Evolutionary conservation across 2,329 filamentous ascomycete species (phyloP), one percentile per base, ranked within the genome.

Genomic region (Cephalotrichum gorgonifer): DNA sequence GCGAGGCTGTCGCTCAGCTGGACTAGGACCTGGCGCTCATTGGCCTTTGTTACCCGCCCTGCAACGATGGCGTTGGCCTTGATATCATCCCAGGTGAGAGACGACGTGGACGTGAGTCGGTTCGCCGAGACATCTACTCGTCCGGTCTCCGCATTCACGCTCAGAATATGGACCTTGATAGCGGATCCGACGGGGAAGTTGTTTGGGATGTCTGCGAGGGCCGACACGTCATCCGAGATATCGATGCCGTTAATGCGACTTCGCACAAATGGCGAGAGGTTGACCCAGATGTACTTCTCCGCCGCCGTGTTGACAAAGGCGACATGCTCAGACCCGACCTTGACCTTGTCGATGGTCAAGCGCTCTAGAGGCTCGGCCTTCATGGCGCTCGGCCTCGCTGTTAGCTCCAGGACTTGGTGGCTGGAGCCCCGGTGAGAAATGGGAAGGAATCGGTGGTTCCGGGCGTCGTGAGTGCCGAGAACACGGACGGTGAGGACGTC

Each of bases 131-230:
- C 75, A 63, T 97, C 88, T 26, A 98, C 75, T 46, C 81, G 85
- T 50, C 84, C 85, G 57, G 85, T 85, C 27, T 78, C 73, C 28
- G 76, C 64, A 62, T 97, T 83, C 3, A 95, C 79, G 3, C 75
- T 74, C 49, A 86, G 81, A 20, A 95, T 88, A 25, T 82, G 82
- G 11, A 90, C 87, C 62, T 81, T 85, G 42, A 98, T 67, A 5
- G 89, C 93, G 43, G 86, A 93, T n/a, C 93, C 93, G 35, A 95
- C 65, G 0, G 93, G 91, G 64, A 95, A 97, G 64, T 88, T 86
- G 54, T 79, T 76, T 44, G 81, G 75, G 3, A 96, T 69, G 57
- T 95, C 79, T 28, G 83, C 79, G 31, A 95, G 71, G 49, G 86
- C 75, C 7, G 88, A 86, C 43, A 95, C 70, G 62, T 97, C 89